A percentile compares a stretch with the other conserved stretches of the same genome.
Evolutionary conservation across 192 early-diverging fungal genomes (phyloP).

Genomic region (Rhizophagus sp.): DNA sequence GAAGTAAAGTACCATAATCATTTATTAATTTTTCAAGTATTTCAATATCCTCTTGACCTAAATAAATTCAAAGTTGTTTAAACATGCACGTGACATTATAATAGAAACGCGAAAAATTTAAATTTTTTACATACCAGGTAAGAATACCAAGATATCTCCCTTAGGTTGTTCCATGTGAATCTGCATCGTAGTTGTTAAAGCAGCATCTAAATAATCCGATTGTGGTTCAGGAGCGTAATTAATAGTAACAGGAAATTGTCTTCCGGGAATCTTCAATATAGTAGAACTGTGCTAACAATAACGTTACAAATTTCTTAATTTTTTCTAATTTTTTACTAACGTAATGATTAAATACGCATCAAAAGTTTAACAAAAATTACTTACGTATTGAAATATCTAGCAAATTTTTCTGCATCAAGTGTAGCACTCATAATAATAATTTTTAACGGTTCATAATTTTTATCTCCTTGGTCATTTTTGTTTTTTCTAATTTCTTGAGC

Average conservation of each 20-base stretch:
- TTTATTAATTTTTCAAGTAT: constrained; percentile 80
- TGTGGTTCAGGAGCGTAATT: constrained; percentile 79
- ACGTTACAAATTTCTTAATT: background rate
- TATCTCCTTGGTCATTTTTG: constrained; percentile 41
- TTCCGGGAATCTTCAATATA: constrained; percentile 86
- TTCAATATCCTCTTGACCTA: constrained; percentile 92
- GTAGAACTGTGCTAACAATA: constrained; percentile 45
- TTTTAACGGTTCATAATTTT: constrained; percentile 65
- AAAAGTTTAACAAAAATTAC: background rate
- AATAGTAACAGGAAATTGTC: constrained; percentile 86
- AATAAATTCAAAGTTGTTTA: background rate
- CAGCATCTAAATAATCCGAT: constrained; percentile 89
- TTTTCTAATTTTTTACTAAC: background rate
- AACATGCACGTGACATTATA: background rate
- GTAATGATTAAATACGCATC: too few species aligned
- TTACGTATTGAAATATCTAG: constrained; percentile 83
- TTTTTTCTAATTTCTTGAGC: constrained; percentile 72
- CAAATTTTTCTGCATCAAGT: constrained; percentile 90
- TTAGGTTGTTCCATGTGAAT: constrained; percentile 82
- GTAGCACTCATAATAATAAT: constrained; percentile 97
- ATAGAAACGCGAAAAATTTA: background rate
- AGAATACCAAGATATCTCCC: constrained; percentile 93
- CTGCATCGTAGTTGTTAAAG: constrained; percentile 83
- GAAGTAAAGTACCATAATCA: constrained; percentile 67
- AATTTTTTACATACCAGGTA: constrained; percentile 64